Base-by-base conservation (phyloP, 78 protist species). In the Dictyostelium citrinum region DNA sequence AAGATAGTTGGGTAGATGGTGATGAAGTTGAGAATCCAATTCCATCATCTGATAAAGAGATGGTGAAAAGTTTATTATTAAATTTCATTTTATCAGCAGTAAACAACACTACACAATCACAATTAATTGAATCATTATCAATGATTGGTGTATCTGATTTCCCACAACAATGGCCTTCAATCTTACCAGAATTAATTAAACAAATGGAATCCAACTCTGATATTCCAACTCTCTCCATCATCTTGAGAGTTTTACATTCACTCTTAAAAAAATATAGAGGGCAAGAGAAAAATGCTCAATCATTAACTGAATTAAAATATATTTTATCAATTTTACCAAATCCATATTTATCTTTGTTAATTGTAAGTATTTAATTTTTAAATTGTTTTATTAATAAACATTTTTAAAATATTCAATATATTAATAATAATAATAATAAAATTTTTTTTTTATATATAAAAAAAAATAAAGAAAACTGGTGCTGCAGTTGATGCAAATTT, bases 161-260 rank as follows among this genome's bases (percentile, higher is more conserved):
- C 83, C 97, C 97, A 39, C 29, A 3, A 20, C n/a, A 77, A 35
- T 96, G 97, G 97, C 86, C 91, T 16, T 6, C 81, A 16, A 78
- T 94, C 6, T 22, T 94, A 17, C 90, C 90, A 24, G 58, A 86
- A 9, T 27, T 82, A 22, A 55, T 94, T 31, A 29, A 33, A 29
- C 68, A 49, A 70, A 55, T 68, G 49, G 41, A 17, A 20, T 17
- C 74, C 0, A 67, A 17, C 22, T 5, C 2, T 16, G 94, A 94
- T 71, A 70, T 31, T 31, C 14, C 39, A 2, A 58, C 9, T 5
- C 41, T 88, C 31, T 43, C 33, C 7, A n/a, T 74, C 3, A 46
- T 82, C 14, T 64, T 94, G 7, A 24, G 45, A 22, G 68, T 85
- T 12, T 9, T 81, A 27, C 58, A 75, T n/a, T 17, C 84, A 16